These are phyloP conservation scores for Cadophora sp. DNA, from an alignment of 2,329 filamentous ascomycete genomes.

Conservation along the genomic window DNA sequence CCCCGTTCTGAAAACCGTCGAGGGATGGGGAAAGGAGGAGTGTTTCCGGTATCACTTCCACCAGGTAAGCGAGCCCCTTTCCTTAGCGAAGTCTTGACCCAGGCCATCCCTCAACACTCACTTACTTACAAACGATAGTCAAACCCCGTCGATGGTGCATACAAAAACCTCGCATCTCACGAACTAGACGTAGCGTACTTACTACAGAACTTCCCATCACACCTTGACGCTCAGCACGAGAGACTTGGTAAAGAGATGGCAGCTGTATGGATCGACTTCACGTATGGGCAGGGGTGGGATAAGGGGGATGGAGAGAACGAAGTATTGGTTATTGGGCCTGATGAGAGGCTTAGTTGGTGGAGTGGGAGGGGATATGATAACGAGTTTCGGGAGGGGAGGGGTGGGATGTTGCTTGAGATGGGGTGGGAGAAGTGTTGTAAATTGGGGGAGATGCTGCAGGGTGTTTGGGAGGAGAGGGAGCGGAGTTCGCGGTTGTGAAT, in stretches of 20 bases:
- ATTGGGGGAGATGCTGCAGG: conserved; percentile 33
- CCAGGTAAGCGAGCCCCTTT: conserved; percentile 18
- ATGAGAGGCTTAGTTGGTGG: conserved; percentile 19
- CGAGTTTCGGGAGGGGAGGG: conserved; percentile 22
- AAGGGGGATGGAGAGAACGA: conserved; percentile 14
- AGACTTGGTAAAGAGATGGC: conserved; percentile 27
- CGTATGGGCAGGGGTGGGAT: conserved; percentile 19
- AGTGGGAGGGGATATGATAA: conserved; percentile 19
- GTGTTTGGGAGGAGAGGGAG: conserved; percentile 21
- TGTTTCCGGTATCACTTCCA: conserved; percentile 28
- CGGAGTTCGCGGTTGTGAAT: neutral
- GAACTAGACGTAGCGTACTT: conserved; percentile 32
- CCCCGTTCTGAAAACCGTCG: conserved; percentile 15
- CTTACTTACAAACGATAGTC: neutral
- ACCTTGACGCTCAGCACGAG: neutral
- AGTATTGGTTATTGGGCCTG: conserved; percentile 25
- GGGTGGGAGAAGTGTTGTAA: conserved; percentile 30
- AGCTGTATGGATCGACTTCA: conserved; percentile 25
- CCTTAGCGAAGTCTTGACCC: neutral
- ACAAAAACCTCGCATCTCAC: conserved; percentile 26
- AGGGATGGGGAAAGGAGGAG: conserved; percentile 16
- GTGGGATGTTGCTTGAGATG: conserved; percentile 25
- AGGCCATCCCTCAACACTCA: too few species aligned
- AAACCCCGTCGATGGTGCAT: conserved; percentile 25
- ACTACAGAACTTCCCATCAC: conserved; percentile 21